These are phyloP conservation scores for Penicillium chermesinum DNA, from an alignment of 495 filamentous ascomycete genomes.

Conservation along the genomic window DNA sequence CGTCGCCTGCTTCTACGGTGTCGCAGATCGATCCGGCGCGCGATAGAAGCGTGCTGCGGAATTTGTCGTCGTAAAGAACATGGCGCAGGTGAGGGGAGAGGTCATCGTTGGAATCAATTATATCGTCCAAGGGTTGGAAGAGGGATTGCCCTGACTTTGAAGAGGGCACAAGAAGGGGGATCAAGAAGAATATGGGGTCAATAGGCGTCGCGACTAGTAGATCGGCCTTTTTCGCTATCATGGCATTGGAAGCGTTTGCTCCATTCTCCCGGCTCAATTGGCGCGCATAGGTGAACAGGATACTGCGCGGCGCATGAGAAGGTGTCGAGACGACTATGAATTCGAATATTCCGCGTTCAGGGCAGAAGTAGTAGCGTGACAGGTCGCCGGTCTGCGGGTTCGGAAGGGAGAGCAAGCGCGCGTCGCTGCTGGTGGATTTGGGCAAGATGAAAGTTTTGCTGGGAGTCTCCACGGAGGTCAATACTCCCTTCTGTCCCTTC, in stretches of 20 bases:
- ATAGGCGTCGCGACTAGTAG: slow-evolving; percentile 77
- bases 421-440: slow-evolving; percentile 52
- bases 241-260: slow-evolving; percentile 9
- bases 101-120: slow-evolving; percentile 63
- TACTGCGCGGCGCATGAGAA: slow-evolving; percentile 27
- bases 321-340: slow-evolving; percentile 73
- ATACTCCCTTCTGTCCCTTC: slow-evolving; percentile 8
- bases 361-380: slow-evolving; percentile 75
- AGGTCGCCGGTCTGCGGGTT: slow-evolving; percentile 65
- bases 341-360: slow-evolving; percentile 73
- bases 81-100: slow-evolving; percentile 51
- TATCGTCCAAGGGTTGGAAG: slow-evolving; percentile 76
- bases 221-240: slow-evolving; percentile 55
- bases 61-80: slow-evolving; percentile 46
- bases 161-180: slow-evolving; percentile 57
- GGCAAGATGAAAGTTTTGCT: slow-evolving; percentile 81
- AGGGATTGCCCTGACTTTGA: slow-evolving; percentile 41
- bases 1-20: slow-evolving; percentile 71
- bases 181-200: slow-evolving; percentile 77
- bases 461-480: slow-evolving; percentile 30
- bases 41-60: slow-evolving; percentile 36
- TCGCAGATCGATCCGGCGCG: slow-evolving; percentile 69
- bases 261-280: slow-evolving; percentile 4
- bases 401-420: slow-evolving; percentile 70
- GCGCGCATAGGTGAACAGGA: slow-evolving; percentile 25